phyloP scores from a whole-genome alignment of 2,329 filamentous ascomycete species.

The Claviceps sp. region DNA sequence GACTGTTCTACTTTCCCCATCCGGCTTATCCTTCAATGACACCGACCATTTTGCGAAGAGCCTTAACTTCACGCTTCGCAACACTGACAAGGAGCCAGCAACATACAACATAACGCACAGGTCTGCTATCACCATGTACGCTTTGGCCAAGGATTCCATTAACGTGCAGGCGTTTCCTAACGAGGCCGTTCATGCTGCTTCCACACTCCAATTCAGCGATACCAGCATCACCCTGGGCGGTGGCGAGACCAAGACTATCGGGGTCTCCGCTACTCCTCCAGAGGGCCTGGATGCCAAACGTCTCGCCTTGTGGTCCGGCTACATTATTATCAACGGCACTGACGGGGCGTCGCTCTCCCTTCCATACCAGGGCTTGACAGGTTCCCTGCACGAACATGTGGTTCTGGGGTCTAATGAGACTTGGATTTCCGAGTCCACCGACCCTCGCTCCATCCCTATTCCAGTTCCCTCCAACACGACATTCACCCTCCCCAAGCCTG shows the following conservation, averaged over 20 bases:
- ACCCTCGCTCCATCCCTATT: too few species aligned
- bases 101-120: constrained; percentile 39
- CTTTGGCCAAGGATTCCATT: constrained; percentile 21
- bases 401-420: constrained; percentile 14
- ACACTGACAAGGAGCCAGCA: constrained; percentile 33
- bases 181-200: constrained; percentile 25
- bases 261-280: constrained; percentile 3
- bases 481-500: constrained; percentile 28
- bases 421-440: constrained; percentile 19
- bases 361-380: constrained; percentile 27
- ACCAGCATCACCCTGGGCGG: constrained; percentile 2
- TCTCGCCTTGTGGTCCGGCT: constrained; percentile 8
- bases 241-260: constrained; percentile 3
- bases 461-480: constrained; percentile 21
- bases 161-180: constrained; percentile 32
- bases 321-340: constrained; percentile 18
- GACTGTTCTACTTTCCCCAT: constrained; percentile 37
- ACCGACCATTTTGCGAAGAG: constrained; percentile 39
- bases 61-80: constrained; percentile 41
- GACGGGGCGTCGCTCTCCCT: constrained; percentile 24
- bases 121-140: constrained; percentile 40
- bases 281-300: constrained; percentile 2
- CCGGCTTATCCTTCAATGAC: constrained; percentile 52
- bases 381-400: constrained; percentile 18
- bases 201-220: constrained; percentile 15